Percentiles rank a stretch among this genome's conserved stretches.
Evolutionary conservation across 306 rosid genomes (phyloP).

Genomic region (Spatholobus suberectus): DNA sequence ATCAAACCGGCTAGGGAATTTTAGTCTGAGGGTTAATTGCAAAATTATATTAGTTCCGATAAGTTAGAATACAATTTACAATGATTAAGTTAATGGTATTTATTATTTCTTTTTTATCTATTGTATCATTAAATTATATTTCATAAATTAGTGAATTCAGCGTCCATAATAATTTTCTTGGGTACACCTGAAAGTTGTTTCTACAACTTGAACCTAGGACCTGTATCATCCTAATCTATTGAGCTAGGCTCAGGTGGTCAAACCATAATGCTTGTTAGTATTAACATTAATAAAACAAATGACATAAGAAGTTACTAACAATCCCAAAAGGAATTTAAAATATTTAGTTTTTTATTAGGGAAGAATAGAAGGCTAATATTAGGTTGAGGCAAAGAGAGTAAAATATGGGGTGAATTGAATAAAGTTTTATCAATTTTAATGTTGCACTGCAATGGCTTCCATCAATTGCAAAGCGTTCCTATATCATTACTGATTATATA

Average conservation of each 20-base stretch:
- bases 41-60: neutral
- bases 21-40: neutral
- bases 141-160: neutral
- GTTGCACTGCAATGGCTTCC: neutral
- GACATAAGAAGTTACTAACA: neutral
- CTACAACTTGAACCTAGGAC: neutral
- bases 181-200: neutral
- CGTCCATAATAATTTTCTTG: neutral
- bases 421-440: conserved; percentile 7
- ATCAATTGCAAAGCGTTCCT: neutral
- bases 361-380: neutral
- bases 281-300: neutral
- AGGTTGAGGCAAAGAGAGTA: neutral
- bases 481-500: neutral
- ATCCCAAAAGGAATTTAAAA: neutral
- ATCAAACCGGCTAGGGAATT: neutral
- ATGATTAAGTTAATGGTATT: neutral
- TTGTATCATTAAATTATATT: neutral
- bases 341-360: neutral
- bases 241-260: conserved; percentile 5
- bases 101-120: neutral
- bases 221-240: neutral
- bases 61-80: neutral
- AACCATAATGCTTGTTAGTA: neutral
- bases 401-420: neutral